These are phyloP conservation scores for Gracilariopsis chorda DNA, from an alignment of 23 red algal species.

Conservation along the genomic window DNA sequence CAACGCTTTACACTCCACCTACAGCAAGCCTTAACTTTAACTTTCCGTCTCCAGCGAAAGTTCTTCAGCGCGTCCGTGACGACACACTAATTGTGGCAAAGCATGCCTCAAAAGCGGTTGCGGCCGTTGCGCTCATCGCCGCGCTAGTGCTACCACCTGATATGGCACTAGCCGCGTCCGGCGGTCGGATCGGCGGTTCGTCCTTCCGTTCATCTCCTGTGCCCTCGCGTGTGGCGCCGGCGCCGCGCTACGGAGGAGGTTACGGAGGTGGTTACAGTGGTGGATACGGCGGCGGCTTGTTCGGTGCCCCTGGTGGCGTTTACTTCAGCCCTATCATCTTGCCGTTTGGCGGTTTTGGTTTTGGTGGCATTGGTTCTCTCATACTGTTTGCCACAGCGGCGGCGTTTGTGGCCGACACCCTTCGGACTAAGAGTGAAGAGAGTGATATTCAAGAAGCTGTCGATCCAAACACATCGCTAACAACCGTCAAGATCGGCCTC, in stretches of 20 bases:
- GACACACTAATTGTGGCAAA: not conserved
- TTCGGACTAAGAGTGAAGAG: not conserved
- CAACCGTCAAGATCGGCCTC: conserved; percentile 73
- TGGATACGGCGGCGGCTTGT: conserved; percentile 31
- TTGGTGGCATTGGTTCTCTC: conserved; percentile 40
- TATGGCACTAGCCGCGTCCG: conserved; percentile 45
- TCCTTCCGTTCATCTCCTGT: conserved; percentile 52
- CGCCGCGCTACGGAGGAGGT: not conserved
- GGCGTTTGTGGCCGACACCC: not conserved
- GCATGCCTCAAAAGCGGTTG: not conserved
- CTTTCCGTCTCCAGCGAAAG: not conserved
- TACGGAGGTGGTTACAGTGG: conserved; percentile 54
- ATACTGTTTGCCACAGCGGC: conserved; percentile 32
- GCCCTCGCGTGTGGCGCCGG: conserved; percentile 2
- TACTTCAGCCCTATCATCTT: conserved; percentile 10
- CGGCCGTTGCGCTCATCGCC: not conserved
- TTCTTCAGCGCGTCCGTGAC: conserved; percentile 1
- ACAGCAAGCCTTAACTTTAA: not conserved
- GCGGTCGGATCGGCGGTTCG: conserved; percentile 80
- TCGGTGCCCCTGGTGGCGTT: not conserved
- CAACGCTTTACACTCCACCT: too few species aligned
- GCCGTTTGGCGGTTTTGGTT: conserved; percentile 46
- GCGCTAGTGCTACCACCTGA: conserved; percentile 11
- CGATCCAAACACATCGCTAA: conserved; percentile 6
- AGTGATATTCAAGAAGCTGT: not conserved